These are phyloP conservation scores for Suillus clintonianus DNA, from an alignment of 768 basidiomycete genomes.

Conservation along the genomic window DNA sequence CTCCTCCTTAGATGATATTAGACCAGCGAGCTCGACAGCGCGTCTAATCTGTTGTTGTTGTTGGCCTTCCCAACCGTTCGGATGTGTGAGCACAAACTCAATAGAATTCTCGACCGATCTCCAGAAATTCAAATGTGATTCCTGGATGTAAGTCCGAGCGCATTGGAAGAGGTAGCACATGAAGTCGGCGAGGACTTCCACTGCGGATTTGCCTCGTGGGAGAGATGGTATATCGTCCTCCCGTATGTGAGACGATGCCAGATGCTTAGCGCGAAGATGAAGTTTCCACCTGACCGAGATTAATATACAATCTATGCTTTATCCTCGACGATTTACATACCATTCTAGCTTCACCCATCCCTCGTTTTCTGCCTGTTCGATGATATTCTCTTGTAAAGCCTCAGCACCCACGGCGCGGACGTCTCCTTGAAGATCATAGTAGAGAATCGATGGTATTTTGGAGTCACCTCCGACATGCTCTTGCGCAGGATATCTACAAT, in stretches of 20 bases:
- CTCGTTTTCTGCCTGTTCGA: conserved; percentile 41
- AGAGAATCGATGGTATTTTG: too few relatives aligned
- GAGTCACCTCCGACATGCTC: too few relatives aligned
- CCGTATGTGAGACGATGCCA: too few relatives aligned
- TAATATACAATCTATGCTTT: background rate
- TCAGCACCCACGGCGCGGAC: conserved; percentile 48
- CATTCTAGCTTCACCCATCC: conserved; percentile 41
- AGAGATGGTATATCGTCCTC: conserved; percentile 27
- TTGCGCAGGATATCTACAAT: conserved; percentile 43
- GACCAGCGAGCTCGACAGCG: too few relatives aligned
- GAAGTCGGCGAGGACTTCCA: conserved; percentile 28
- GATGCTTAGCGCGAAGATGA: too few relatives aligned
- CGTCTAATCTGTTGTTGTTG: too few relatives aligned
- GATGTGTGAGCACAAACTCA: conserved; percentile 28
- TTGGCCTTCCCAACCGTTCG: too few relatives aligned
- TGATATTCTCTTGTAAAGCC: conserved; percentile 34
- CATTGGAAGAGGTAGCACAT: conserved; percentile 28
- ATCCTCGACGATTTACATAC: conserved; percentile 20
- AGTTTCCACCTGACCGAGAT: too few relatives aligned
- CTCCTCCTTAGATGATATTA: too few relatives aligned
- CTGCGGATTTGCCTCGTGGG: conserved; percentile 18
- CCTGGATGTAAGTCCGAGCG: conserved; percentile 21
- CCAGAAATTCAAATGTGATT: conserved; percentile 32
- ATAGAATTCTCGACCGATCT: conserved; percentile 20
- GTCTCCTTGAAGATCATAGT: conserved; percentile 44